Conservation (phyloP, 2,329 filamentous ascomycete species). For the Aureobasidium sp. region DNA sequence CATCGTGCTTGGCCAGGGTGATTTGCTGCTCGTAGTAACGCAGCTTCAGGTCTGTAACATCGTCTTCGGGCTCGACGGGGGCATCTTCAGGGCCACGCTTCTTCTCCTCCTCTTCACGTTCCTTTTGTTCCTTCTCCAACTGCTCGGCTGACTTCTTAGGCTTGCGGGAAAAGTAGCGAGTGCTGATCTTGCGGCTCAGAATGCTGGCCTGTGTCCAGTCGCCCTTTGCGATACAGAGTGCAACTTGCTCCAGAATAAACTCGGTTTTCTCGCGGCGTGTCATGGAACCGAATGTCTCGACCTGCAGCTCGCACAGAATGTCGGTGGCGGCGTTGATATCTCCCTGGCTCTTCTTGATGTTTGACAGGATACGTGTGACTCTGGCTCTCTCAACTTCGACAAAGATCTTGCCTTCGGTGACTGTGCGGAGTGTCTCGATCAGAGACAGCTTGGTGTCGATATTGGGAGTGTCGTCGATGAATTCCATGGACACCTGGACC, state of each 20-base stretch:
- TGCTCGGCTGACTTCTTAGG: constrained; percentile 85
- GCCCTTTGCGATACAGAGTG: constrained; percentile 85
- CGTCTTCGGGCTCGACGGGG: constrained; percentile 68
- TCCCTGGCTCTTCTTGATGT: constrained; percentile 95
- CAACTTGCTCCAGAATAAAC: constrained; percentile 93
- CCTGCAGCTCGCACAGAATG: constrained; percentile 92
- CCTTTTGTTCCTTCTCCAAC: constrained; percentile 83
- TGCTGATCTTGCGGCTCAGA: constrained; percentile 93
- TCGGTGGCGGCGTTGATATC: constrained; percentile 85
- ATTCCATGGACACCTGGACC: constrained; percentile 93
- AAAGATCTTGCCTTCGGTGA: constrained; percentile 99
- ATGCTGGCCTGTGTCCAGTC: constrained; percentile 97
- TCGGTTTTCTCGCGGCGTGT: constrained; percentile 95
- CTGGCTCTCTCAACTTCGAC: constrained; percentile 97
- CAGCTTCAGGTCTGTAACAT: constrained; percentile 93
- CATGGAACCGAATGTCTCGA: constrained; percentile 99
- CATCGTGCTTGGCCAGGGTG: constrained; percentile 86
- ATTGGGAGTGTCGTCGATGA: constrained; percentile 77
- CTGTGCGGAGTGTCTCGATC: constrained; percentile 90
- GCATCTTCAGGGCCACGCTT: constrained; percentile 69
- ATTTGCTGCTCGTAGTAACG: constrained; percentile 98
- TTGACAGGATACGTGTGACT: constrained; percentile 86
- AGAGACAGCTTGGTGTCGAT: constrained; percentile 83
- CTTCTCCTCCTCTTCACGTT: constrained; percentile 74
- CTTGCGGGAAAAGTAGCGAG: constrained; percentile 80